Conservation (phyloP, 805 yeast genomes). For the Yamadazyma kitorensis region DNA sequence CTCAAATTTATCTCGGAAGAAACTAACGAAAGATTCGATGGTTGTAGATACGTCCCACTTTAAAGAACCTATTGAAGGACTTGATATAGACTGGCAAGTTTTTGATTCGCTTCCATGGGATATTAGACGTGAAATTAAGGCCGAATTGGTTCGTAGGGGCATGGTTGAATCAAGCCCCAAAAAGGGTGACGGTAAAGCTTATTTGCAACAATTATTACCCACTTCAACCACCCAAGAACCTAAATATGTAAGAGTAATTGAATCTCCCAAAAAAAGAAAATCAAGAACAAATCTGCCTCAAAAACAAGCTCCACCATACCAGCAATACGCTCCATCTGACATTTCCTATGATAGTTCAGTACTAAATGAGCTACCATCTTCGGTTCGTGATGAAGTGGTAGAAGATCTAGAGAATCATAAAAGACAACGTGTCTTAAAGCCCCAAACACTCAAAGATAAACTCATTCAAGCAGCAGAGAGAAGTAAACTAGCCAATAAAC, state of each 20-base stretch:
- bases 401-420: constrained; percentile 32
- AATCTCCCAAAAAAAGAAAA: constrained; percentile 22
- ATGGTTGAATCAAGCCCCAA: constrained; percentile 14
- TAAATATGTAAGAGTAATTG: constrained; percentile 30
- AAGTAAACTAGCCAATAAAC: constrained; percentile 12
- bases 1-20: constrained; percentile 11
- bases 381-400: constrained; percentile 33
- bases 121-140: constrained; percentile 58
- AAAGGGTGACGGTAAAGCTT: constrained; percentile 20
- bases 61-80: constrained; percentile 17
- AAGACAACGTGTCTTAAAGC: constrained; percentile 22
- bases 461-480: constrained; percentile 15
- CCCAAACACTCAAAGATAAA: constrained; percentile 27
- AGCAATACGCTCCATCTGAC: constrained; percentile 12
- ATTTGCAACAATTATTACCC: constrained; percentile 38
- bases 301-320: constrained; percentile 8
- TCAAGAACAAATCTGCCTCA: constrained; percentile 12
- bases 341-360: constrained; percentile 35
- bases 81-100: constrained; percentile 61
- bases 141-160: constrained; percentile 49
- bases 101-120: constrained; percentile 64
- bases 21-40: constrained; percentile 11
- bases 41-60: constrained; percentile 9
- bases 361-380: constrained; percentile 37
- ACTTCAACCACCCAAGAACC: constrained; percentile 26